Evolutionary conservation across 2,329 filamentous ascomycete genomes (phyloP), one percentile per base, ranked within the genome.

Genomic region (Davidsoniella virescens): DNA sequence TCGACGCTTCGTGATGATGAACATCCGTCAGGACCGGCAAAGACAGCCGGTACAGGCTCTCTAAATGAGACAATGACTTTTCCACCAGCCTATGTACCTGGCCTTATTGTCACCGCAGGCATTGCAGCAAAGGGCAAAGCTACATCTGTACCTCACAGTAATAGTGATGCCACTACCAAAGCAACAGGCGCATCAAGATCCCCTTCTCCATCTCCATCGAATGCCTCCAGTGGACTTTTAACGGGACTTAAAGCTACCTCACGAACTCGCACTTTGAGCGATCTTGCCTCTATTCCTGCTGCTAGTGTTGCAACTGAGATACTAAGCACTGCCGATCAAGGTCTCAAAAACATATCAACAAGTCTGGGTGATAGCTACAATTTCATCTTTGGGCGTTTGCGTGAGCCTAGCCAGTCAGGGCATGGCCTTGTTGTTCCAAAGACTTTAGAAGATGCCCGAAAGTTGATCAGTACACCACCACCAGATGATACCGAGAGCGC

Each of bases 331-430:
- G 92, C 92, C 9, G 92, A 98, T 60, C 87, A 94, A 62, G 77
- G 88, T 1, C 71, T 96, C 55, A 94, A 95, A 61, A 93, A 81
- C 36, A 94, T 98, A 56, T 85, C 90, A 55, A 88, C 76, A 59
- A 93, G 87, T 44, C 70, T 96, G 3, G 88, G 90, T 53, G 87
- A 86, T 59, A 95, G 87, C 61, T 93, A 95, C 66, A 92, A 87
- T 54, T 94, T 96, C 62, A 69, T 98, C 20, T 78, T 98, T 50
- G 90, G 90, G 14, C 85, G 87, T 57, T 71, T 95, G 17, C 86
- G 84, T 54, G 87, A 94, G 62, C 57, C 60, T 10, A 64, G 65
- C 42, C 29, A n/a, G 10, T 60, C 63, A 7, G 60, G 61, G 25
- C 62, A 65, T 20, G 67, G 73, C 14, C 72, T 79, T 2, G 65